Base-by-base conservation (phyloP, 2,329 filamentous ascomycete genomes). In the Emergomyces orientalis region DNA sequence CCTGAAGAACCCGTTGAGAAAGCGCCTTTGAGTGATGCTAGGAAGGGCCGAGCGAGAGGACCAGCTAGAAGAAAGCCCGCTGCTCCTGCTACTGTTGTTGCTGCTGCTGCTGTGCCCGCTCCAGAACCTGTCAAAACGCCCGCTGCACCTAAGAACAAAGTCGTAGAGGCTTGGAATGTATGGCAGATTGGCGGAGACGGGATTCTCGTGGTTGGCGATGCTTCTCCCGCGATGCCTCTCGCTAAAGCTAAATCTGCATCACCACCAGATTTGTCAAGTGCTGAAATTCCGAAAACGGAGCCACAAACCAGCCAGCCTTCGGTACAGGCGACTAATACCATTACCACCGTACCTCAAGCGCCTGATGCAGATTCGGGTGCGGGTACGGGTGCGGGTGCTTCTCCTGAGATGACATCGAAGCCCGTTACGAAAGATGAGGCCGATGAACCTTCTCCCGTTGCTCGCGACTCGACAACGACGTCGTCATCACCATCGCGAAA, bases 1-100 rank as follows among this genome's bases (percentile, higher is more conserved):
- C 75, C 78, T 39, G 76, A 76, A 1, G 81, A 81, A 39, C 81
- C 84, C 64, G 85, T 84, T 64, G 86, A 91, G 70, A 90, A 91
- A 74, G 86, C 83, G 13, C 91, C 92, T n/a, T 79, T 99, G 32
- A 82, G 83, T 27, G 94, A 99, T 79, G 91, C 92, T 43, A 85
- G 94, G 67, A 97, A 97, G 79, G 86, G 91, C 30, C 84, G 94
- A 67, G 94, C 94, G 27, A 87, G 90, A 67, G 94, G 94, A 13
- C 94, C 94, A 19, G 87, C 91, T 68, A 84, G 91, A 67, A 84
- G 91, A 71, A 87, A 85, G 71, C 83, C 85, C 25, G 83, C 83
- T 19, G 78, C 76, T 27, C 85, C 88, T 30, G 84, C 34, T 37
- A 32, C 32, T 32, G 32, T 32, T 32, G 83, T 83, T n/a, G 78